Percentiles rank a stretch among this genome's conserved stretches.
Evolutionary conservation across 495 filamentous ascomycete genomes (phyloP).

Genomic region (Chlorociboria aeruginascens): DNA sequence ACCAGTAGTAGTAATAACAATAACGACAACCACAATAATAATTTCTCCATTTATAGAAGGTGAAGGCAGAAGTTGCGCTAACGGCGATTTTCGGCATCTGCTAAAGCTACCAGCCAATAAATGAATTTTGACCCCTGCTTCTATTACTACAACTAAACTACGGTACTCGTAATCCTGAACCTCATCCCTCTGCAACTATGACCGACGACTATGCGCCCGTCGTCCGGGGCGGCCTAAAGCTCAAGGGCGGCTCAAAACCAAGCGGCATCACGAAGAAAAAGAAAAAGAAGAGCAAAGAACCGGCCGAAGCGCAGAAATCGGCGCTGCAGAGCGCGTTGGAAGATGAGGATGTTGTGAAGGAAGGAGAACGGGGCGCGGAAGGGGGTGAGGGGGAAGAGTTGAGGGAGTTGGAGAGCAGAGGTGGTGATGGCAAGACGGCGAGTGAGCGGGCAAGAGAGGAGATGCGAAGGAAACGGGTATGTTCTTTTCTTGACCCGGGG

Average conservation of each 20-base stretch:
- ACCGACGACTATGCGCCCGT: slow-evolving; percentile 59
- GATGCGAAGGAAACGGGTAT: slow-evolving; percentile 62
- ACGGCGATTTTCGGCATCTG: too few species aligned
- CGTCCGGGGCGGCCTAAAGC: slow-evolving; percentile 57
- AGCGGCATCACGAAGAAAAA: slow-evolving; percentile 50
- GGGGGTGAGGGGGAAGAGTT: slow-evolving; percentile 4
- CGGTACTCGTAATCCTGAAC: too few species aligned
- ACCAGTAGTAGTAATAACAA: too few species aligned
- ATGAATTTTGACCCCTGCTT: background rate
- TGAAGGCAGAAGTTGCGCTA: too few species aligned
- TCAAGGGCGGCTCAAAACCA: slow-evolving; percentile 55
- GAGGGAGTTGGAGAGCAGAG: slow-evolving; percentile 7
- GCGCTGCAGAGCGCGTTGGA: slow-evolving; percentile 26
- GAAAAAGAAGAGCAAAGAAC: slow-evolving; percentile 25
- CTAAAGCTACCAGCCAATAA: background rate
- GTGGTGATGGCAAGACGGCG: slow-evolving; percentile 57
- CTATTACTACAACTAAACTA: too few species aligned
- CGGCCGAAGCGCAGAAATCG: slow-evolving; percentile 6
- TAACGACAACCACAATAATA: too few species aligned
- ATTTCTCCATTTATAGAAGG: too few species aligned
- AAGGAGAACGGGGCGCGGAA: slow-evolving; percentile 13
- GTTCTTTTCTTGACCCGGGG: slow-evolving; percentile 20
- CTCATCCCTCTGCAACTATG: slow-evolving; percentile 2
- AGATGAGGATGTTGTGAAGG: slow-evolving; percentile 8
- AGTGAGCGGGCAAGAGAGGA: slow-evolving; percentile 75